Conservation (phyloP, 257 asterid genomes). For the Scutellaria barbata region DNA sequence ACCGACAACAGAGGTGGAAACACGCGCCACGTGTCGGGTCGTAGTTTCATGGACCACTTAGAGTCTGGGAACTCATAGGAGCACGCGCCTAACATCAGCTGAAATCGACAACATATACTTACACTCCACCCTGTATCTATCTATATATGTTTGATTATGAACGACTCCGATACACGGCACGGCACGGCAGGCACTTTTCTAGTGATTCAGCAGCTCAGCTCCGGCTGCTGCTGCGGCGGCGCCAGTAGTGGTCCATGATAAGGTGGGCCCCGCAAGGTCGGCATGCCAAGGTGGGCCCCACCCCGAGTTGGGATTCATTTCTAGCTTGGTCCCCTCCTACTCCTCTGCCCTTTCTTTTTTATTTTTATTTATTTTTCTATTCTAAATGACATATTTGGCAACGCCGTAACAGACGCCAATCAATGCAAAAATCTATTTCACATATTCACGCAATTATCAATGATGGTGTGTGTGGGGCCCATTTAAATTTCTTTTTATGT, state of each 20-base stretch:
- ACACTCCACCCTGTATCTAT: background rate
- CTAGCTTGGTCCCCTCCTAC: conserved; percentile 33
- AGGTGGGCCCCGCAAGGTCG: conserved; percentile 26
- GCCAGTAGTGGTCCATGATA: conserved; percentile 23
- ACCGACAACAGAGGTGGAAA: conserved; percentile 21
- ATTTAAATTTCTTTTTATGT: background rate
- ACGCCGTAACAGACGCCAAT: conserved; percentile 28
- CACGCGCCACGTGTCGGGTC: conserved; percentile 37
- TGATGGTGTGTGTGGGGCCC: conserved; percentile 19
- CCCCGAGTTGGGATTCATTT: background rate
- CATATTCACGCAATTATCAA: conserved; percentile 18
- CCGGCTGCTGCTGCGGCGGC: conserved; percentile 33
- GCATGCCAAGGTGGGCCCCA: conserved; percentile 27
- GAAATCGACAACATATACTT: conserved; percentile 13
- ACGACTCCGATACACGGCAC: background rate
- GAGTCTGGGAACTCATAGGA: conserved; percentile 26
- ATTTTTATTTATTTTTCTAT: background rate
- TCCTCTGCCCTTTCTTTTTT: background rate
- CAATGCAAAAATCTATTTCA: conserved; percentile 17
- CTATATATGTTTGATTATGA: background rate
- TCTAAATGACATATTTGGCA: conserved; percentile 9
- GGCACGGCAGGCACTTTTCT: conserved; percentile 9
- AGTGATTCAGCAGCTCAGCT: conserved; percentile 19
- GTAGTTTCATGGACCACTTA: conserved; percentile 38
- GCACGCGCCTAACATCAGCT: conserved; percentile 28